These are phyloP conservation scores for Pachyrhizus erosus DNA, from an alignment of 306 rosid genomes.

Conservation along the genomic window DNA sequence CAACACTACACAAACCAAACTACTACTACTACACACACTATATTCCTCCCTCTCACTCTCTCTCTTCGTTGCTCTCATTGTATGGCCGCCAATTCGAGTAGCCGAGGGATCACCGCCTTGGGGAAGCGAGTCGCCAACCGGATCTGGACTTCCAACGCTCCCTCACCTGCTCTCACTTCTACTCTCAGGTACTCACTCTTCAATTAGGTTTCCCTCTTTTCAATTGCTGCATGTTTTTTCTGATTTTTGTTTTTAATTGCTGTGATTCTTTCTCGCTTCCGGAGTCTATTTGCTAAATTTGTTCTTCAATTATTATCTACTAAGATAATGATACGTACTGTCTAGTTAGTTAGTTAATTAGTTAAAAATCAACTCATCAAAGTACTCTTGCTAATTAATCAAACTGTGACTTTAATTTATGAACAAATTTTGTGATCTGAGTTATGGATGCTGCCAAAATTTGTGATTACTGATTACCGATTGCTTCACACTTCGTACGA, in stretches of 20 bases:
- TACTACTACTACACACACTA: neutral
- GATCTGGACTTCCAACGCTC: conserved; percentile 63
- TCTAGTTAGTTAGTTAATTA: neutral
- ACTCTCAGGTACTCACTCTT: conserved; percentile 49
- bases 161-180: conserved; percentile 45
- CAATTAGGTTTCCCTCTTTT: neutral
- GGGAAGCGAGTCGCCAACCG: conserved; percentile 71
- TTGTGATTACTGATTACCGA: neutral
- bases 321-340: neutral
- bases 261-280: neutral
- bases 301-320: neutral
- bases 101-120: conserved; percentile 74
- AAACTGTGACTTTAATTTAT: neutral
- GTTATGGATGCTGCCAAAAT: neutral
- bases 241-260: too few relatives aligned
- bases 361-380: neutral
- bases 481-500: neutral
- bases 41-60: neutral
- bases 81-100: conserved; percentile 95
- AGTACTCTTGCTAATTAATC: neutral
- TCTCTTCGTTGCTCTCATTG: conserved; percentile 42
- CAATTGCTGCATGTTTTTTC: too few relatives aligned
- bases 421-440: neutral
- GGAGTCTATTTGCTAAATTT: too few relatives aligned
- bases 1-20: neutral